Evolutionary conservation across 2,329 filamentous ascomycete genomes (phyloP), one percentile per base, ranked within the genome.

Genomic region (Truncatella angustata): DNA sequence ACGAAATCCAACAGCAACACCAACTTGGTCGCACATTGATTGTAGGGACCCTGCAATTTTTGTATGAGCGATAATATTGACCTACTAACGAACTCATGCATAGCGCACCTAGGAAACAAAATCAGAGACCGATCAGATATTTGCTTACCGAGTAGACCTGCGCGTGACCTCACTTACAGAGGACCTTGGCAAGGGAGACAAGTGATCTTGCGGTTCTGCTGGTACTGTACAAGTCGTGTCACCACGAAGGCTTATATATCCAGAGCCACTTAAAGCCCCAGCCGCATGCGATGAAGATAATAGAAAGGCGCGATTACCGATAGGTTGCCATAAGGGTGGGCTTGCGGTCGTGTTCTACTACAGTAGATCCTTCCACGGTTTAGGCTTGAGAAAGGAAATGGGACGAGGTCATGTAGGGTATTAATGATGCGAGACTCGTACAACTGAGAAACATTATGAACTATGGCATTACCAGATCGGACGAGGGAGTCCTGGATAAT

Each of bases 1-100:
- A 59, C 55, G 58, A 32, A 55, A 54, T 32, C 28, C 7, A 7
- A 32, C 7, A 32, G 28, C 28, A 14, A 32, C 28, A 7, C 28
- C 28, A 32, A 32, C 28, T 32, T 14, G 28, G 14, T 32, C 14
- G 28, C 28, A 14, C 28, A 14, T 14, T 32, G 28, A 32, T 14
- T 14, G 7, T 32, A 7, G 28, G 7, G 28, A 32, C n/a, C n/a
- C n/a, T n/a, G n/a, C n/a, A n/a, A n/a, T n/a, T n/a, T n/a, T n/a
- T n/a, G n/a, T n/a, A n/a, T n/a, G n/a, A n/a, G n/a, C n/a, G n/a
- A n/a, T n/a, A n/a, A n/a, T n/a, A n/a, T n/a, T n/a, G n/a, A n/a
- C n/a, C n/a, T n/a, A n/a, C n/a, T n/a, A n/a, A n/a, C n/a, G n/a
- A n/a, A n/a, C n/a, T n/a, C n/a, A n/a, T n/a, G n/a, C n/a, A n/a